A percentile compares a stretch with the other conserved stretches of the same genome.
Evolutionary conservation across 345 rosid species (phyloP).

Genomic region (Litchi chinensis): DNA sequence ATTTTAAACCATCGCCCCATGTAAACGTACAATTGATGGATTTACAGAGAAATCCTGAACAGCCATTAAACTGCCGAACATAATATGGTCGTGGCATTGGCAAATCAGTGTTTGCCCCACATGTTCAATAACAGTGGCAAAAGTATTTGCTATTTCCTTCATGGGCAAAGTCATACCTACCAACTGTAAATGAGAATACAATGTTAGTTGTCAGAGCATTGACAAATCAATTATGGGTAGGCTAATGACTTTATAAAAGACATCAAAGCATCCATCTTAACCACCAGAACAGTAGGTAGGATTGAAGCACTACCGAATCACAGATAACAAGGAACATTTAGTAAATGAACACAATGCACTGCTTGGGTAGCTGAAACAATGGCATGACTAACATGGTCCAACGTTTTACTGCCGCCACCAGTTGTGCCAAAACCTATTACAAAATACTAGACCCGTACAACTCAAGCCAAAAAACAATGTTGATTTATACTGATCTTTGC

Average conservation of each 20-base stretch:
- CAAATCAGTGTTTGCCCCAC: background rate
- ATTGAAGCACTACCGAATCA: background rate
- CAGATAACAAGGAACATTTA: background rate
- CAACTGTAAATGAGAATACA: background rate
- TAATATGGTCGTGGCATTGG: background rate
- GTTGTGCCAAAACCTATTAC: background rate
- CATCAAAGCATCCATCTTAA: background rate
- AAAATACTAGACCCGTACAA: conserved; percentile 2
- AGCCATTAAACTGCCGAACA: background rate
- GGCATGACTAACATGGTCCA: background rate
- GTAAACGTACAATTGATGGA: background rate
- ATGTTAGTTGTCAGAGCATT: background rate
- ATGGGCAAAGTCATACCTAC: background rate
- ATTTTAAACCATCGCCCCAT: background rate
- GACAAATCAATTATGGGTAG: background rate
- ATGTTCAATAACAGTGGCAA: background rate
- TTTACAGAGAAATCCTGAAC: background rate
- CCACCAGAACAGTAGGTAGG: background rate
- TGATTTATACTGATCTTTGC: background rate
- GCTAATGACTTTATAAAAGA: background rate
- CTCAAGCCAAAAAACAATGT: background rate
- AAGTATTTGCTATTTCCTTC: background rate
- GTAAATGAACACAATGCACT: background rate
- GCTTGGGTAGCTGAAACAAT: background rate
- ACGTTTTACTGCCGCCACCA: background rate